phyloP scores from a whole-genome alignment of 345 rosid genomes.

The Acer negundo region DNA sequence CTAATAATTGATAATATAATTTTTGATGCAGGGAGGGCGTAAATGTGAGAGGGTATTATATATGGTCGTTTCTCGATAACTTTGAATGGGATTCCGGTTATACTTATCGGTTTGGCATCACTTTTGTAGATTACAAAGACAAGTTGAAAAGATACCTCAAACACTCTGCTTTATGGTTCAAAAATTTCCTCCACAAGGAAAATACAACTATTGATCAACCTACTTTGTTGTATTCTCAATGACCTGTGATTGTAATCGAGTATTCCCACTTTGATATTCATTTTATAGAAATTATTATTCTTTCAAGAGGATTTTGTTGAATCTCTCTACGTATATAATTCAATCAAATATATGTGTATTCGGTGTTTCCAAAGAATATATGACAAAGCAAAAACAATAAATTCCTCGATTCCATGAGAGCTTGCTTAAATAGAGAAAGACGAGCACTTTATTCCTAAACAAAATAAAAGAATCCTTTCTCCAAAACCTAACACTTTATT shows the following conservation, averaged over 20 bases:
- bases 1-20: not conserved
- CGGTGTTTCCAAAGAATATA: no score
- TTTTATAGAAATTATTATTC: not conserved
- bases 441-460: no score
- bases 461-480: no score
- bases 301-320: no score
- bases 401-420: no score
- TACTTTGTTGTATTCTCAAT: not conserved
- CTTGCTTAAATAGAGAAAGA: no score
- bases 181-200: not conserved
- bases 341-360: no score
- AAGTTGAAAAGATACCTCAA: constrained; percentile 35
- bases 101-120: constrained; percentile 35
- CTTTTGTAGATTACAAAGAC: constrained; percentile 35
- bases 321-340: no score
- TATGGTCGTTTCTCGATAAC: constrained; percentile 47
- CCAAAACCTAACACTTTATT: no score
- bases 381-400: no score
- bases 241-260: not conserved
- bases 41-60: constrained; percentile 39
- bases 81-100: constrained; percentile 45
- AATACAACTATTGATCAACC: not conserved
- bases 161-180: constrained; percentile 19
- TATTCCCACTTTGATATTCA: not conserved
- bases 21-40: constrained; percentile 37